Percentiles rank a stretch among this genome's conserved stretches.
Conservation (phyloP, 2,329 filamentous ascomycete genomes). For the Aspergillus brunneoviolaceus region DNA sequence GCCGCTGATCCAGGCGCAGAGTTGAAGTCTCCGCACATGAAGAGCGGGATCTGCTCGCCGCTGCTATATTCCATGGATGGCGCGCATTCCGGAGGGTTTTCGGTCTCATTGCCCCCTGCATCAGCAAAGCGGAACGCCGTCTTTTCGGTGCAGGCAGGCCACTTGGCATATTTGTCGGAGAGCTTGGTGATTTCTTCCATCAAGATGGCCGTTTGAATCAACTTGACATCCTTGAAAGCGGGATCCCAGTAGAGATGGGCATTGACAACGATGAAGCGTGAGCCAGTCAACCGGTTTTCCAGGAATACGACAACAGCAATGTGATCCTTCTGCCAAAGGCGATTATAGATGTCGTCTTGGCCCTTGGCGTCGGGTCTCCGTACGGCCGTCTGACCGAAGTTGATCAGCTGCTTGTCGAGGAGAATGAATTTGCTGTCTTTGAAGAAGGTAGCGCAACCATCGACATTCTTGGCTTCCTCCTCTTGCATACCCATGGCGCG, state of each 20-base stretch:
- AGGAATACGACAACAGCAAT: conserved; percentile 91
- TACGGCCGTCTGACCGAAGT: conserved; percentile 89
- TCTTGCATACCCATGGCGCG: conserved; percentile 89
- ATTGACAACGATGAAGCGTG: conserved; percentile 87
- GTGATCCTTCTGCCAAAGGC: conserved; percentile 97
- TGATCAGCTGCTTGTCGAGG: conserved; percentile 90
- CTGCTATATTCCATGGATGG: conserved; percentile 84
- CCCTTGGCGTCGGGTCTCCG: conserved; percentile 96
- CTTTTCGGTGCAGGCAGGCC: conserved; percentile 81
- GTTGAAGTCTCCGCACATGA: conserved; percentile 96
- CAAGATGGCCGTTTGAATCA: conserved; percentile 91
- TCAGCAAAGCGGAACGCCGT: conserved; percentile 53
- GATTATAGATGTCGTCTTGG: conserved; percentile 96
- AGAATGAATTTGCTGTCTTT: conserved; percentile 92
- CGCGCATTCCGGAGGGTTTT: conserved; percentile 59
- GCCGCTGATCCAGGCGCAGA: conserved; percentile 83
- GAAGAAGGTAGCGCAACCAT: conserved; percentile 96
- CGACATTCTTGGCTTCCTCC: conserved; percentile 82
- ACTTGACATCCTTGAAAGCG: conserved; percentile 85
- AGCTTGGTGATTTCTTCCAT: conserved; percentile 89
- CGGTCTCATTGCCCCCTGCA: conserved; percentile 42
- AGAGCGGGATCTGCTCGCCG: conserved; percentile 81
- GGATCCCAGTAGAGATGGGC: conserved; percentile 96
- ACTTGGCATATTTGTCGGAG: conserved; percentile 79
- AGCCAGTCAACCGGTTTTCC: conserved; percentile 87